These are phyloP conservation scores for Candida multigemmis DNA, from an alignment of 805 yeast genomes.

Conservation along the genomic window DNA sequence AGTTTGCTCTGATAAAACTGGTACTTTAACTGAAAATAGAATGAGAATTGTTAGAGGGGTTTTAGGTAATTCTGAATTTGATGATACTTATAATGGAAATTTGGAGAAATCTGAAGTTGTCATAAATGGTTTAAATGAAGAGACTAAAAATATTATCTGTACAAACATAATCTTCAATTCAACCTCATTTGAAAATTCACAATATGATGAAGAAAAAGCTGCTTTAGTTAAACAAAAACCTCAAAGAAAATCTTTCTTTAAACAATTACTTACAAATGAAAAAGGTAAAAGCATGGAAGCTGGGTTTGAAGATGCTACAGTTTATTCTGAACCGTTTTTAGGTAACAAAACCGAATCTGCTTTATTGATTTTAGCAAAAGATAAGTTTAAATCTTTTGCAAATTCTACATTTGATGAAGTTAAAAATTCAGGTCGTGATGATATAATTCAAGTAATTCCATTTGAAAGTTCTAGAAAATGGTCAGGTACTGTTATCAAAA, in stretches of 20 bases:
- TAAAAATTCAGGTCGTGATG: conserved; percentile 11
- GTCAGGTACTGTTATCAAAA: conserved; percentile 69
- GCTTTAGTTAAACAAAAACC: conserved; percentile 18
- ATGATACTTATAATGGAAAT: conserved; percentile 27
- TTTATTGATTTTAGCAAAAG: conserved; percentile 56
- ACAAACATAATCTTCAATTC: conserved; percentile 72
- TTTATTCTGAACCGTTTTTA: conserved; percentile 49
- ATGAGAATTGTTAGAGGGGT: conserved; percentile 85
- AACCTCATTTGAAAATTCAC: conserved; percentile 78
- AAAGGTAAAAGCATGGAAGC: too few species aligned
- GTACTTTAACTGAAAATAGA: conserved; percentile 87
- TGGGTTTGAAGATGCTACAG: conserved; percentile 4
- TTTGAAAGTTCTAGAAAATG: conserved; percentile 91
- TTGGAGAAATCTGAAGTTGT: conserved; percentile 13
- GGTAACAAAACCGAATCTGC: conserved; percentile 97
- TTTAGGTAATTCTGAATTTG: conserved; percentile 47
- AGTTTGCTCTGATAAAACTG: conserved; percentile 94
- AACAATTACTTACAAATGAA: conserved; percentile 12
- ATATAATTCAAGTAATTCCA: conserved; percentile 67
- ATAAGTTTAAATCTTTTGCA: conserved; percentile 39
- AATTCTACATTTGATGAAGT: conserved; percentile 35
- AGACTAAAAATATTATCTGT: conserved; percentile 16
- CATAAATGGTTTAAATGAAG: conserved; percentile 9
- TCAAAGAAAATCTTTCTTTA: conserved; percentile 15
- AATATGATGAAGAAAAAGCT: conserved; percentile 24